Evolutionary conservation across 805 yeast genomes (phyloP).

Genomic region (Crinitomyces ghanaensis): DNA sequence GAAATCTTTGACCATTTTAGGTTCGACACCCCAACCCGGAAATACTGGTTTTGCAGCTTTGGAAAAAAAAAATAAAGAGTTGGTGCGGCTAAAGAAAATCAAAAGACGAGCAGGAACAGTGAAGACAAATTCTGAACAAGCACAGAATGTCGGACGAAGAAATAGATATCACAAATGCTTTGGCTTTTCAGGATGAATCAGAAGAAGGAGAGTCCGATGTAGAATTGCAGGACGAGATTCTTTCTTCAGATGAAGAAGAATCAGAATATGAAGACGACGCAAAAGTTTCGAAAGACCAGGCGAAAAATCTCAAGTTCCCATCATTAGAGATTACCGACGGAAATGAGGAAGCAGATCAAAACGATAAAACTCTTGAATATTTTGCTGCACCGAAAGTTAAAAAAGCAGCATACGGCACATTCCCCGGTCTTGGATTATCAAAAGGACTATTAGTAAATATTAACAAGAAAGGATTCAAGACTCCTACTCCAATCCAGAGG

Average conservation of each 20-base stretch:
- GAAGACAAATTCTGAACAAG: no score
- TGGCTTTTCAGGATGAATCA: slow-evolving; percentile 13
- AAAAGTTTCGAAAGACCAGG: not conserved
- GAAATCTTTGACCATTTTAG: no score
- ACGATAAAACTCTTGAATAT: no score
- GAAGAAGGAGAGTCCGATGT: slow-evolving; percentile 9
- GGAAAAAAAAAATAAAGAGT: no score
- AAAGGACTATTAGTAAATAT: slow-evolving; percentile 59
- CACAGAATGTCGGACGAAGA: slow-evolving; percentile 18
- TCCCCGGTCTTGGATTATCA: slow-evolving; percentile 83
- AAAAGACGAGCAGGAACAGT: no score
- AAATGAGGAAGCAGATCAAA: no score
- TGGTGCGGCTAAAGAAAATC: no score
- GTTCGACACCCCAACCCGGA: no score
- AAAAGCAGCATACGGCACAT: slow-evolving; percentile 45
- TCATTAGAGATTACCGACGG: no score
- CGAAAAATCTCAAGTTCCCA: slow-evolving; percentile 7
- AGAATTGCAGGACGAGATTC: slow-evolving; percentile 20
- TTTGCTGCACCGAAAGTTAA: slow-evolving; percentile 18
- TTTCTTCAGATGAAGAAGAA: slow-evolving; percentile 40
- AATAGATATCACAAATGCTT: slow-evolving; percentile 18
- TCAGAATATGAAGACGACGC: slow-evolving; percentile 19
- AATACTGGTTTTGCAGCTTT: no score
- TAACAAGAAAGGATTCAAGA: slow-evolving; percentile 74
- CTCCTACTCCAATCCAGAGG: slow-evolving; percentile 96